Percentiles rank a stretch among this genome's conserved stretches.
Conservation (phyloP, 2,329 filamentous ascomycete genomes). For the Alternaria triticina region DNA sequence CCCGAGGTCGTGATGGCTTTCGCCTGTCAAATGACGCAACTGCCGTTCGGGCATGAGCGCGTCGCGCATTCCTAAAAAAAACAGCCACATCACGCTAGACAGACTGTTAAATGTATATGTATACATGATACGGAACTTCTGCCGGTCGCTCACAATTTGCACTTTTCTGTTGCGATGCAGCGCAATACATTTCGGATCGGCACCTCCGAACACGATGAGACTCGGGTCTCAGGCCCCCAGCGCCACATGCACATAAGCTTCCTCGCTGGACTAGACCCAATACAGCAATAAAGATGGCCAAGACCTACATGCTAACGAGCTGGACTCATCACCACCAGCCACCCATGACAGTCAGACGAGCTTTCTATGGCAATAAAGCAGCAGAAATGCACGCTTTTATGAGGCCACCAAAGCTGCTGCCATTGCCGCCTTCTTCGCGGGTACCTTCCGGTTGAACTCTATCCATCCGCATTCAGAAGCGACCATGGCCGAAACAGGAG, state of each 20-base stretch:
- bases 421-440: background rate
- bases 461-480: background rate
- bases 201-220: background rate
- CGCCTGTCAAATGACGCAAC: background rate
- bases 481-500: constrained; percentile 19
- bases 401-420: background rate
- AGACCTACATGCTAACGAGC: constrained; percentile 8
- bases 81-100: background rate
- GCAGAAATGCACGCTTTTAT: constrained; percentile 5
- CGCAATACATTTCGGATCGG: background rate
- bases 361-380: constrained; percentile 31
- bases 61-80: background rate
- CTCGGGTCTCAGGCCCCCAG: background rate
- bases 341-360: background rate
- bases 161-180: background rate
- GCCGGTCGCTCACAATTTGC: background rate
- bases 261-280: constrained; percentile 6
- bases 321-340: background rate
- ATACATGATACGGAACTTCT: background rate
- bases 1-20: background rate
- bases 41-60: background rate
- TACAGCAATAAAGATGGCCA: constrained; percentile 22
- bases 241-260: background rate
- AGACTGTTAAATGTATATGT: background rate
- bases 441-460: background rate